Conservation (phyloP, 768 basidiomycete genomes). For the Suillus decipiens region DNA sequence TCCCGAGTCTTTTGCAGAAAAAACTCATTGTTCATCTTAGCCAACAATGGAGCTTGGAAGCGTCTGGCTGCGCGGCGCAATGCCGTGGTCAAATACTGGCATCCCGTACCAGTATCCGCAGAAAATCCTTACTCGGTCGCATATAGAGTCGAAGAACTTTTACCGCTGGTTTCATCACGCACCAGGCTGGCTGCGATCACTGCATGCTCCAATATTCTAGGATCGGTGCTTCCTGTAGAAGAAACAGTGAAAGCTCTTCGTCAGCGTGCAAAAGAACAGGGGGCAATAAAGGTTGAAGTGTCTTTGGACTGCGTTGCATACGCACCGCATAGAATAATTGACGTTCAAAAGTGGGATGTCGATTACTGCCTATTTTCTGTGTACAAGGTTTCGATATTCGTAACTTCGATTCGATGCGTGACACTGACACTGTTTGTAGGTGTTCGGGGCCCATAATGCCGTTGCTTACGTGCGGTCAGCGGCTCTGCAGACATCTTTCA, state of each 20-base stretch:
- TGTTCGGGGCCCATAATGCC: constrained; percentile 75
- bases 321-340: constrained; percentile 69
- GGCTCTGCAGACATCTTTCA: constrained; percentile 50
- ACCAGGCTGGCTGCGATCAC: constrained; percentile 76
- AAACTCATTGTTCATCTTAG: constrained; percentile 33
- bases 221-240: constrained; percentile 62
- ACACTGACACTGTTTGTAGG: constrained; percentile 36
- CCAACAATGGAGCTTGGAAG: constrained; percentile 79
- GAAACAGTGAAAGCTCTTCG: constrained; percentile 54
- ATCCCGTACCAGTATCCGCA: constrained; percentile 43
- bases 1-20: not conserved
- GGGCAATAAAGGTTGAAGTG: constrained; percentile 62
- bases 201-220: constrained; percentile 77
- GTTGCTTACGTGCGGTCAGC: constrained; percentile 59
- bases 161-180: constrained; percentile 60
- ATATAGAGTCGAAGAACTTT: constrained; percentile 54
- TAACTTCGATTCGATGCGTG: not conserved
- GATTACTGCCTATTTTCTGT: constrained; percentile 73
- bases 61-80: constrained; percentile 63
- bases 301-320: constrained; percentile 80
- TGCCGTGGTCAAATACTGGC: constrained; percentile 62
- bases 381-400: constrained; percentile 59
- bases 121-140: constrained; percentile 69
- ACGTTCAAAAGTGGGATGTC: constrained; percentile 77
- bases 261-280: constrained; percentile 49